A percentile compares a stretch with the other conserved stretches of the same genome.
Conservation (phyloP, 441 rosid genomes). For the Populus hybrid region DNA sequence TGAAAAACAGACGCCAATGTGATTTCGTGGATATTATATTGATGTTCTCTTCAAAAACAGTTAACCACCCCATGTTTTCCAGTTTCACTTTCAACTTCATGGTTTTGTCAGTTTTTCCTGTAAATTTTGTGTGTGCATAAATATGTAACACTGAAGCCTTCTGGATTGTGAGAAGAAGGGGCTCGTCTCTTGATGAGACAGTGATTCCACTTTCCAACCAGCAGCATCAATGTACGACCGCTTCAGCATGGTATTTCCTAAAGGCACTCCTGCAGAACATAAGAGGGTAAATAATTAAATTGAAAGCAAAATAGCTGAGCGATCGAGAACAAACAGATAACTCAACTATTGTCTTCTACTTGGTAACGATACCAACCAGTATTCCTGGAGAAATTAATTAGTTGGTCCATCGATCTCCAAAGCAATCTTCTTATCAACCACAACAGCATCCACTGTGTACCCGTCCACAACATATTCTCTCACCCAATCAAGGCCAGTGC, state of each 20-base stretch:
- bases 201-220: constrained; percentile 83
- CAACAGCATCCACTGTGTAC: constrained; percentile 77
- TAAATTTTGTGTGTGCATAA: neutral
- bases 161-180: constrained; percentile 8
- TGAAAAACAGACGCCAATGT: neutral
- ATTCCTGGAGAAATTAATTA: constrained; percentile 79
- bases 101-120: neutral
- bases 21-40: neutral
- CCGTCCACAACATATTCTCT: constrained; percentile 71
- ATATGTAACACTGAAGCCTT: neutral
- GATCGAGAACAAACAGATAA: neutral
- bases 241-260: constrained; percentile 87
- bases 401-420: constrained; percentile 95
- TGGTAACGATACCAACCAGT: constrained; percentile 43
- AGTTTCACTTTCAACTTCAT: neutral
- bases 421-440: constrained; percentile 77
- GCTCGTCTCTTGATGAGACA: constrained; percentile 78
- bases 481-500: constrained; percentile 90
- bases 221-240: constrained; percentile 74
- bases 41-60: neutral
- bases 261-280: constrained; percentile 53
- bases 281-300: constrained; percentile 6
- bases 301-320: neutral
- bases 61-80: neutral
- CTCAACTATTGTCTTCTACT: neutral